phyloP scores from a whole-genome alignment of 2,329 filamentous ascomycete genomes.

The Fusarium tricinctum region DNA sequence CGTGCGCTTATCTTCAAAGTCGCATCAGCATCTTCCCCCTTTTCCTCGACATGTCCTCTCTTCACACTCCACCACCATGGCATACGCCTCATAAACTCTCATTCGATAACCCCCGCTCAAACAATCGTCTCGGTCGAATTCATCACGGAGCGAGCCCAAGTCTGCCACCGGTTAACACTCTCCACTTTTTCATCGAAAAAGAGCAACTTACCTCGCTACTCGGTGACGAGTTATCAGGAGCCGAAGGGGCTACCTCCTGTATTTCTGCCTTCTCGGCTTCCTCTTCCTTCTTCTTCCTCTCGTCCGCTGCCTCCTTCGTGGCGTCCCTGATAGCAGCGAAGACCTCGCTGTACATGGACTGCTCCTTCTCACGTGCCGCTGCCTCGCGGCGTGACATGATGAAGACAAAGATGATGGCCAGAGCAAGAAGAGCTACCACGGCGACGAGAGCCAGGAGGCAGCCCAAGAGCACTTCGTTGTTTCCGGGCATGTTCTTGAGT shows the following conservation, averaged over 20 bases:
- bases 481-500: neutral
- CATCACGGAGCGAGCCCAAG: neutral
- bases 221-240: neutral
- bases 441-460: neutral
- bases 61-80: too few relatives aligned
- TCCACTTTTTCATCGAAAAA: neutral
- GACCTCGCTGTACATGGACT: neutral
- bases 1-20: neutral
- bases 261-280: neutral
- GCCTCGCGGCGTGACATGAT: neutral
- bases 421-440: neutral
- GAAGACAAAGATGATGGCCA: neutral
- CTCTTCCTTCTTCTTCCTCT: neutral
- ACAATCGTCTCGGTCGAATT: neutral
- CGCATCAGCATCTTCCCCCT: neutral
- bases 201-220: neutral
- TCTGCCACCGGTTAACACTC: neutral
- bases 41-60: neutral
- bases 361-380: neutral
- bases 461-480: neutral
- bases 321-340: constrained; percentile 1
- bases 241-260: neutral
- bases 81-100: neutral
- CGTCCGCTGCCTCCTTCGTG: neutral
- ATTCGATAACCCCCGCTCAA: neutral